Base-by-base conservation (phyloP, 1,139 yeast genomes). In the Pichia cactophila region DNA sequence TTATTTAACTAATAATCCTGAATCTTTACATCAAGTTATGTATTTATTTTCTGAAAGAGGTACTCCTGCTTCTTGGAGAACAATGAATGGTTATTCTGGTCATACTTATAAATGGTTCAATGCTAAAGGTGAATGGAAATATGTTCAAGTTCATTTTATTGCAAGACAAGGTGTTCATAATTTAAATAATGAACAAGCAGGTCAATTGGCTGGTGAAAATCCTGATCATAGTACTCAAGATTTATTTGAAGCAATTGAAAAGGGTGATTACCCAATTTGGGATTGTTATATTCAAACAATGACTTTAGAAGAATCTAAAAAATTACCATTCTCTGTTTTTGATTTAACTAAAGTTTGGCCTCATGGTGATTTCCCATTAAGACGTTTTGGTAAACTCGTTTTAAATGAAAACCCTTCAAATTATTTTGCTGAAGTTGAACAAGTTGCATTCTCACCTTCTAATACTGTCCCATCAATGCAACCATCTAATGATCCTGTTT, bases 261-360 rank as follows among this genome's bases (percentile, higher is more conserved):
- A 68, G 28, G 84, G 85, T 42, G 76, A 82, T 52, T 69, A 61
- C 63, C 88, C 89, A 48, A 70, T 79, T 29, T 83, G 83, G 80
- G 80, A 82, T 16, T 73, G 74, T 56, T 83, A 80, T 65, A 73
- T 83, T 36, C 90, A 83, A 69, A 76, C 83, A 50, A 83, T 83
- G 89, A 78, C 87, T 37, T 78, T 80, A 26, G 80, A 81, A 60
- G 81, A 83, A 66, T 86, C 89, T 43, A 79, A 80, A 62, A 67
- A 73, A 50, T 71, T 70, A 52, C 73, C 74, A 55, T 78, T 74
- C 61, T 77, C 82, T 26, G 77, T 83, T 49, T 81, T 80, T 63
- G 90, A 83, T 64, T 72, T 83, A 60, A 83, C 90, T 57, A 84
- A 84, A 71, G 81, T 82, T 58, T 84, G 92, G 92, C 88, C 92